phyloP scores from a whole-genome alignment of 306 rosid genomes.

The Pterocarpus santalinus region DNA sequence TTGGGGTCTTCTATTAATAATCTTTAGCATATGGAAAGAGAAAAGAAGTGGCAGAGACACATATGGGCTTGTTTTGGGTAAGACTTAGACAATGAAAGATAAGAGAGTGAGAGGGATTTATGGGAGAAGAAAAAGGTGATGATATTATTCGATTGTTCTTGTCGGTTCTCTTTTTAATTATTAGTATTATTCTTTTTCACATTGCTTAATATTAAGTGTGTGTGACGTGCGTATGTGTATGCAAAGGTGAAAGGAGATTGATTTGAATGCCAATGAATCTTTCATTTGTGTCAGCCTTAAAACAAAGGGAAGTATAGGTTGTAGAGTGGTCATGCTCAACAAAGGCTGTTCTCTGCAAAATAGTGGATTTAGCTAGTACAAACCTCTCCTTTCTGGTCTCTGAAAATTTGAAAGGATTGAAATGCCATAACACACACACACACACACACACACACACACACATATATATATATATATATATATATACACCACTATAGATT shows the following conservation, averaged over 20 bases:
- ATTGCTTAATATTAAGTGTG: conserved; percentile 28
- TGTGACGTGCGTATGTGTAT: conserved; percentile 46
- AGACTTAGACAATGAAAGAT: not conserved
- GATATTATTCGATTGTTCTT: conserved; percentile 61
- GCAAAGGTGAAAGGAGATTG: conserved; percentile 39
- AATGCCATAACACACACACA: conserved; percentile 45
- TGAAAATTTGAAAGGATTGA: conserved; percentile 54
- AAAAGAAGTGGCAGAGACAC: conserved; percentile 32
- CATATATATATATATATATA: not conserved
- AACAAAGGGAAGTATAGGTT: conserved; percentile 38
- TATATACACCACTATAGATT: conserved; percentile 27
- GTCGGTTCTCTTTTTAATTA: conserved; percentile 45
- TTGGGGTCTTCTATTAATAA: conserved; percentile 13
- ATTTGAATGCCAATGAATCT: conserved; percentile 42
- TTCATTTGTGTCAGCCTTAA: conserved; percentile 39
- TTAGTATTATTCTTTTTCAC: not conserved
- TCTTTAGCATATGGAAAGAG: conserved; percentile 29
- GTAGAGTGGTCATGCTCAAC: conserved; percentile 50
- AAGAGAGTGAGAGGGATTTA: conserved; percentile 21
- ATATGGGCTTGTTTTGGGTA: conserved; percentile 25
- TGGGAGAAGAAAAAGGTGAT: conserved; percentile 45
- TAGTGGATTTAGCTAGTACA: conserved; percentile 38
- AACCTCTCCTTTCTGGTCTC: conserved; percentile 40
- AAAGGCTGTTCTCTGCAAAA: conserved; percentile 50
- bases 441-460: no score